Evolutionary conservation across 73 alveolate genomes (phyloP).

Genomic region (Stentor roeselii): DNA sequence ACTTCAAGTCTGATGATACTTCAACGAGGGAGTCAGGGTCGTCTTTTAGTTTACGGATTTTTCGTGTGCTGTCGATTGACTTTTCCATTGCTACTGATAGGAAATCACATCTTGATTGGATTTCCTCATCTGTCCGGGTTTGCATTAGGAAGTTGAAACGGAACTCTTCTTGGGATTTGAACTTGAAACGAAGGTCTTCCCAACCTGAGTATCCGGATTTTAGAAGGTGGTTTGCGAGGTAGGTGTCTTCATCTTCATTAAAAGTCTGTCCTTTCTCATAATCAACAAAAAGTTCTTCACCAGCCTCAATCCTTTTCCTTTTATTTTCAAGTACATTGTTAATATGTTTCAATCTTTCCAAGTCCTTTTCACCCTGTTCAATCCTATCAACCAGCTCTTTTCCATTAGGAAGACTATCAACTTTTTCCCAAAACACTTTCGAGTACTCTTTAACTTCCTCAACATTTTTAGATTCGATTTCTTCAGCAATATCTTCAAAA

Average conservation of each 20-base stretch:
- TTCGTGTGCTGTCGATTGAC: slow-evolving; percentile 41
- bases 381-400: slow-evolving; percentile 80
- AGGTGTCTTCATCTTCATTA: slow-evolving; percentile 66
- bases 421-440: slow-evolving; percentile 88
- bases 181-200: slow-evolving; percentile 78
- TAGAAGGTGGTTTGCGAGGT: slow-evolving; percentile 69
- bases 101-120: slow-evolving; percentile 78
- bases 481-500: slow-evolving; percentile 50
- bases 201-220: slow-evolving; percentile 94
- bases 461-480: slow-evolving; percentile 72
- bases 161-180: slow-evolving; percentile 61
- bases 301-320: slow-evolving; percentile 13
- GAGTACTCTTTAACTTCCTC: slow-evolving; percentile 85
- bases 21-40: not conserved
- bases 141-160: slow-evolving; percentile 71
- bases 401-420: slow-evolving; percentile 82
- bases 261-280: slow-evolving; percentile 63
- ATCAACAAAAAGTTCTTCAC: slow-evolving; percentile 38
- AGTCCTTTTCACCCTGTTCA: slow-evolving; percentile 82
- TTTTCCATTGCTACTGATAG: slow-evolving; percentile 67
- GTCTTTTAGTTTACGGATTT: not conserved
- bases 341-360: slow-evolving; percentile 49
- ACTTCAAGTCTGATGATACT: slow-evolving; percentile 11
- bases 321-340: slow-evolving; percentile 39
- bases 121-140: slow-evolving; percentile 70